Evolutionary conservation across 2,329 filamentous ascomycete species (phyloP), one percentile per base, ranked within the genome.

Genomic region (Sporothrix globosa): DNA sequence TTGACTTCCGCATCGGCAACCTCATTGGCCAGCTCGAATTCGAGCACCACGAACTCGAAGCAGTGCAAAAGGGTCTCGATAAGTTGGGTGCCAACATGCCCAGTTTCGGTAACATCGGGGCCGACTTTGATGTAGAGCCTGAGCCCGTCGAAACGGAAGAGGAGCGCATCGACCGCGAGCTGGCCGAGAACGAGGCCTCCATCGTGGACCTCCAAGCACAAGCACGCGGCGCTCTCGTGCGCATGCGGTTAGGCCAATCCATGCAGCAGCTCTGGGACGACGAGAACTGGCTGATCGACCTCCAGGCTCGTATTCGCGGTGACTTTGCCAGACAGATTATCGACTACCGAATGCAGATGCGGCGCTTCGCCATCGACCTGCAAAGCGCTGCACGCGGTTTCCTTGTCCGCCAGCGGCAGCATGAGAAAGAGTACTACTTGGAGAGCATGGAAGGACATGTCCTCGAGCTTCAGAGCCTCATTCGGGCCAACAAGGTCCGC

Each of bases 41-140:
- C 76, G 96, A 97, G 77, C 93, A 98, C 77, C 95, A 98, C 82
- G 96, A 99, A 78, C 86, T 99, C 39, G 96, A 99, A 80, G 93
- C 93, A 73, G 97, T 94, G 81, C 96, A 99, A 77, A 97, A 97
- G 78, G 96, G 96, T 61, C 88, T 99, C 60, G 96, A 99, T 82
- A 97, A 96, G 80, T 90, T 97, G 73, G 96, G 96, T 69, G 88
- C 95, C 74, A 96, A 88, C 77, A 97, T 99, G 93, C 96, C 96
- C 52, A 97, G 93, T 82, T 99, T 99, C 82, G 93, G 93, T 69
- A 96, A 94, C 72, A 98, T 99, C 92, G 91, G 94, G 67, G 95
- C 93, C 73, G 95, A 96, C 77, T 97, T 99, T 83, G 93, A 93
- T 50, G 91, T 95, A 6, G 93, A 96, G 76, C 91, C 91, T 0